A percentile compares a stretch with the other conserved stretches of the same genome.
Evolutionary conservation across 2,329 filamentous ascomycete species (phyloP).

Genomic region (Paecilomyces sp.): DNA sequence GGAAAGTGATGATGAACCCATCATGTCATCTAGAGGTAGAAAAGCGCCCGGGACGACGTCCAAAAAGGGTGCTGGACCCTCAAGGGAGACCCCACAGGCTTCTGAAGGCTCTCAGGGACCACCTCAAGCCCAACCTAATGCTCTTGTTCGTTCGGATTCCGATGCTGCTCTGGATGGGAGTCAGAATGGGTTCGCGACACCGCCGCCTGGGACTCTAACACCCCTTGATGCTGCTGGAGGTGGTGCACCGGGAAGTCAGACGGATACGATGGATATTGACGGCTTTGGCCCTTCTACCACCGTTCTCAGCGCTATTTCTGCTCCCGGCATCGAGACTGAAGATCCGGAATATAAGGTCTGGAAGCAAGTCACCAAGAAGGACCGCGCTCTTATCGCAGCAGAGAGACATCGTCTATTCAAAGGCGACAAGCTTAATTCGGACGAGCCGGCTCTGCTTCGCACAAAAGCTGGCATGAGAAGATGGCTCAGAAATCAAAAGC

Average conservation of each 20-base stretch:
- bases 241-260: constrained; percentile 58
- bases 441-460: constrained; percentile 79
- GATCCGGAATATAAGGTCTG: constrained; percentile 91
- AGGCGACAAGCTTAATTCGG: constrained; percentile 72
- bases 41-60: constrained; percentile 77
- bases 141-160: constrained; percentile 58
- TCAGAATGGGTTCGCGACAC: constrained; percentile 77
- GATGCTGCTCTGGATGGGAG: constrained; percentile 68
- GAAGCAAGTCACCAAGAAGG: constrained; percentile 98
- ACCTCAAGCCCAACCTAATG: constrained; percentile 41
- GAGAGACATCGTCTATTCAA: constrained; percentile 82
- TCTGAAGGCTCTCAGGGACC: constrained; percentile 67
- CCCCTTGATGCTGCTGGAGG: constrained; percentile 65
- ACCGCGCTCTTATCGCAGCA: constrained; percentile 77
- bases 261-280: constrained; percentile 82
- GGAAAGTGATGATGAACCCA: constrained; percentile 94
- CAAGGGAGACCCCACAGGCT: constrained; percentile 67
- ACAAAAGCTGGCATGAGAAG: constrained; percentile 84
- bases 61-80: constrained; percentile 55
- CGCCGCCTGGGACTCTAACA: constrained; percentile 69
- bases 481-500: constrained; percentile 72
- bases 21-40: constrained; percentile 92
- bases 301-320: constrained; percentile 58
- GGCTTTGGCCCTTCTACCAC: constrained; percentile 59
- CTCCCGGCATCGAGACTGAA: constrained; percentile 75